Evolutionary conservation across 2,329 filamentous ascomycete genomes (phyloP).

Genomic region (Ophiostoma triangulosporum): DNA sequence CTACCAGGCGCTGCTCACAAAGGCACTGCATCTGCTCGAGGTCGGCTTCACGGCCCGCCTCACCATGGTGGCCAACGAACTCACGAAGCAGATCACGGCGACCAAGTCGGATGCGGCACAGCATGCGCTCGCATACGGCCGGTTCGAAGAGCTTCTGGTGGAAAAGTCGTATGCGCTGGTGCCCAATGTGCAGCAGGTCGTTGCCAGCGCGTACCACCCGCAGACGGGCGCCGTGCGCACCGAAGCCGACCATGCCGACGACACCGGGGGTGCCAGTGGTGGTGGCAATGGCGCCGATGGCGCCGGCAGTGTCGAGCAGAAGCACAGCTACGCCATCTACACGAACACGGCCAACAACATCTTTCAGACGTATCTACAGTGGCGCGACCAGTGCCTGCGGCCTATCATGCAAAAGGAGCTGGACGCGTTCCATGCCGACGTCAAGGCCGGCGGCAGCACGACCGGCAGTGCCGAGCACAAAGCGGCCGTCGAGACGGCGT

Average conservation of each 20-base stretch:
- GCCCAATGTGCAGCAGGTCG: constrained; percentile 40
- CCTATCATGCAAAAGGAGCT: constrained; percentile 39
- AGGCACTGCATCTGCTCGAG: constrained; percentile 48
- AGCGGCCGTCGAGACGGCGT: constrained; percentile 35
- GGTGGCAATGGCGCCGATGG: too few species aligned
- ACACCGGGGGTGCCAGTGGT: too few species aligned
- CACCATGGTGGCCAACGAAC: constrained; percentile 40
- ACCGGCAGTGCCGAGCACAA: background rate
- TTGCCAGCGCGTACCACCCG: constrained; percentile 38
- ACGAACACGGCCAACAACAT: constrained; percentile 40
- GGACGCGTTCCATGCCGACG: constrained; percentile 39
- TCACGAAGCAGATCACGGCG: constrained; percentile 37
- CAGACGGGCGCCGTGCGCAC: constrained; percentile 30
- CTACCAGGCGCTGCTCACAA: constrained; percentile 67
- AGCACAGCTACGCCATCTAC: constrained; percentile 37
- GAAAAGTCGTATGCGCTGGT: constrained; percentile 41
- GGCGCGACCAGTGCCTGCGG: constrained; percentile 40
- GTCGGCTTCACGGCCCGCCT: constrained; percentile 40
- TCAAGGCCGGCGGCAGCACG: constrained; percentile 23
- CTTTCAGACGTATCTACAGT: constrained; percentile 38
- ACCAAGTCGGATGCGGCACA: constrained; percentile 46
- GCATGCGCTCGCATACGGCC: constrained; percentile 45
- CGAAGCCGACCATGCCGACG: background rate
- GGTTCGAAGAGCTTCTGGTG: constrained; percentile 43
- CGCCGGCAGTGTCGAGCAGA: constrained; percentile 6